Base-by-base conservation (phyloP, 2,329 filamentous ascomycete species). In the Daldinia sp. region DNA sequence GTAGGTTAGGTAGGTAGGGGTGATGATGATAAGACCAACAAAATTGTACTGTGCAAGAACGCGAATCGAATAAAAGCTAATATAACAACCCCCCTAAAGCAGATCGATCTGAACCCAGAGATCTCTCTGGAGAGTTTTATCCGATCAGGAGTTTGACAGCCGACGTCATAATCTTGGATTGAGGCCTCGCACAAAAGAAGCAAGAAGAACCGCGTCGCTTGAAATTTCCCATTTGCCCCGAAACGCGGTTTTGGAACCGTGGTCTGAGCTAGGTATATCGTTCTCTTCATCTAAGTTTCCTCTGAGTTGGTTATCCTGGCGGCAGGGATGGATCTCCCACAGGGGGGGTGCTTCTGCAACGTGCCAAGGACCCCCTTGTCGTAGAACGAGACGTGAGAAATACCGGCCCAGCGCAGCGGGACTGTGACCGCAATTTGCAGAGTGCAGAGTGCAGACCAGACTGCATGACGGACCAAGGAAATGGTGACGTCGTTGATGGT, bases 171-270 rank as follows among this genome's bases (percentile, higher is more conserved):
- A 13, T 23, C 10, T 37, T 3, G 35, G 33, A 37, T 50, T 64
- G 69, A 71, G 66, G 69, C 69, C 69, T 71, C 66, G 65, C 28
- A 6, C 7, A 35, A 41, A 39, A n/a, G 28, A n/a, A 28, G 28
- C 18, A 28, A 28, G 48, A 48, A 46, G 35, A 42, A 60, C 20
- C 20, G 35, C 46, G 37, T 71, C 60, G 66, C 60, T 64, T 67
- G 53, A n/a, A 60, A 62, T 58, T 69, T 64, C 60, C 66, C 56
- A 48, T 7, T 65, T n/a, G 20, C 12, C 12, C 63, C 69, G 69
- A 69, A 69, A 71, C 69, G 56, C 42, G 35, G 55, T 53, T 20
- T 67, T 58, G 63, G 33, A 35, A 66, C 63, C 63, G 56, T 67
- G 37, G 55, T 37, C 28, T 18, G 59, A 64, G 50, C 30, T 33